Base-by-base conservation (phyloP, 2,329 filamentous ascomycete genomes). In the Emericellopsis atlantica region DNA sequence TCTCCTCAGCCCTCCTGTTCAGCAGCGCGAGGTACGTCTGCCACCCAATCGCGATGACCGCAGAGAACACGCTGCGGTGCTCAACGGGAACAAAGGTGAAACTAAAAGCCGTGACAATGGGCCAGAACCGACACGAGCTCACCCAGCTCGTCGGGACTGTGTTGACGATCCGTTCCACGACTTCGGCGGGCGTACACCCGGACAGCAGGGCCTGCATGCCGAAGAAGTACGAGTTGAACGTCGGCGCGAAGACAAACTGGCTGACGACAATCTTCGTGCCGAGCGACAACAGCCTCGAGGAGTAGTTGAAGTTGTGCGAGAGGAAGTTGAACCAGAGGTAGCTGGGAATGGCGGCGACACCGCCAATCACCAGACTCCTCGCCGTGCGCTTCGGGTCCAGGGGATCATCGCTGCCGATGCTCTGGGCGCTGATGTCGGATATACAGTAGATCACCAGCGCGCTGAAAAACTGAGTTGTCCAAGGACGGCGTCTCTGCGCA, bases 81-180 rank as follows among this genome's bases (percentile, higher is more conserved):
- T 90, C 79, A 37, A 87, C 67, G 22, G 80, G 76, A 5, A 95
- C 66, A 52, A 86, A 92, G n/a, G 82, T 78, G 54, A 95, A 93
- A 58, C 73, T 89, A 55, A 95, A 81, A 0, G 87, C 87, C 12
- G 83, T 93, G 14, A 94, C 82, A 0, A 78, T 77, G 0, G 89
- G 90, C 89, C 89, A 95, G 21, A 95, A 60, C 64, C 93, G 94
- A 57, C 80, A 79, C 45, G 81, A 84, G 57, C 92, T 95, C 54
- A 77, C 58, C 54, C 85, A 76, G 54, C 81, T 88, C 21, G 72
- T 69, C 0, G 88, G 87, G 0, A 95, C 81, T 0, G 88, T 89
- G 44, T 78, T 69, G 49, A 72, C 73, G 44, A 95, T 70, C 40
- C 85, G 78, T 51, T 84, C 76, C 58, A 75, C 73, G 1, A 81